Evolutionary conservation across 139 green algal genomes (phyloP).

Genomic region (Cymbomonas tetramitiformis): DNA sequence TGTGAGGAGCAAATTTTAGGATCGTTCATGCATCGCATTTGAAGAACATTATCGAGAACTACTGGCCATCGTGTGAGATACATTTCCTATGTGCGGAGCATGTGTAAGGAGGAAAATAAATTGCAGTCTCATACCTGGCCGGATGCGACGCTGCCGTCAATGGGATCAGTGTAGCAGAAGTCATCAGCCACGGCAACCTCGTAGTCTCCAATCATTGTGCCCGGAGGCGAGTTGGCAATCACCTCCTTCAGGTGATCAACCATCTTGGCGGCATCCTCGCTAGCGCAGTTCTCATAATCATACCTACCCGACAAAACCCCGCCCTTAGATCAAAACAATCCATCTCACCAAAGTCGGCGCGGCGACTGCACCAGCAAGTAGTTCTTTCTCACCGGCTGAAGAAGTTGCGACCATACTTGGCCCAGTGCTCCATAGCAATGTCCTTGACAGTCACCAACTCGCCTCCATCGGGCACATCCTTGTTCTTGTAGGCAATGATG

Average conservation of each 20-base stretch:
- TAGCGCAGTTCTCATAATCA: constrained; percentile 53
- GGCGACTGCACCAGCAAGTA: constrained; percentile 49
- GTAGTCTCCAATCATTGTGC: constrained; percentile 61
- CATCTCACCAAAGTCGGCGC: constrained; percentile 11
- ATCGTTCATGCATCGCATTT: too few species aligned
- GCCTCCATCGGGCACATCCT: constrained; percentile 51
- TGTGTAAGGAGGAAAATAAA: too few species aligned
- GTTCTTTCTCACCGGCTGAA: constrained; percentile 87
- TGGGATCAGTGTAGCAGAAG: constrained; percentile 92
- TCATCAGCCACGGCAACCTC: constrained; percentile 75
- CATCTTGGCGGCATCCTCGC: constrained; percentile 60
- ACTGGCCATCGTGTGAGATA: too few species aligned
- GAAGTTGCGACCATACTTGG: constrained; percentile 88
- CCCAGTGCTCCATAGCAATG: constrained; percentile 86
- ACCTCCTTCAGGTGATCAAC: constrained; percentile 63
- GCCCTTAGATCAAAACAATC: too few species aligned
- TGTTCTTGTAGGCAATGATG: constrained; percentile 86
- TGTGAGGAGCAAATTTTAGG: too few species aligned
- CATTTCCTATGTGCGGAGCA: too few species aligned
- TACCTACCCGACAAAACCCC: too few species aligned
- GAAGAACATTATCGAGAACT: too few species aligned
- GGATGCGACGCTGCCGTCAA: constrained; percentile 61
- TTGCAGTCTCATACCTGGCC: too few species aligned
- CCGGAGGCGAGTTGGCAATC: constrained; percentile 39
- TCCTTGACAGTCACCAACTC: constrained; percentile 74